phyloP scores from a whole-genome alignment of 1,284 basidiomycete genomes.

The Malassezia dermatis region DNA sequence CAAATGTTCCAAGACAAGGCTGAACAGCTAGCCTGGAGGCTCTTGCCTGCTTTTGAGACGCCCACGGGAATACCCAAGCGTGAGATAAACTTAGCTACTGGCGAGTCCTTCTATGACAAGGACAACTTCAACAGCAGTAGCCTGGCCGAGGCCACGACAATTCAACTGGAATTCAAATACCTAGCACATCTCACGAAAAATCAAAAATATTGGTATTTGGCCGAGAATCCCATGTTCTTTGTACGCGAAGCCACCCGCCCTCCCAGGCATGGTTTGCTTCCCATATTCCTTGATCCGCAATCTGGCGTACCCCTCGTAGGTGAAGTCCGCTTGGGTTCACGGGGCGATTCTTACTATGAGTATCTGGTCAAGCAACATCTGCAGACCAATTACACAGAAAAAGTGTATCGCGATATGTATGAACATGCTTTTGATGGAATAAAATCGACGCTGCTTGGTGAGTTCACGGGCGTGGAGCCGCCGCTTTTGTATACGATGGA shows the following conservation, averaged over 20 bases:
- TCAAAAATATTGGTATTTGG: constrained; percentile 67
- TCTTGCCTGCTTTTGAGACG: constrained; percentile 64
- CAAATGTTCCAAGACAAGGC: constrained; percentile 45
- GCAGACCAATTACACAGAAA: constrained; percentile 58
- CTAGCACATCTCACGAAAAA: constrained; percentile 70
- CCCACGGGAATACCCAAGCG: constrained; percentile 70
- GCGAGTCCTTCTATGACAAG: constrained; percentile 58
- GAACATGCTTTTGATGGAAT: constrained; percentile 70
- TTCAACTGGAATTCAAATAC: constrained; percentile 60
- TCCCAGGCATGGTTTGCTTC: constrained; percentile 62
- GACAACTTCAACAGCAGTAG: constrained; percentile 63
- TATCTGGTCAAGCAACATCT: constrained; percentile 59
- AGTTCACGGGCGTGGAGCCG: constrained; percentile 39
- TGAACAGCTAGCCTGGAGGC: constrained; percentile 66
- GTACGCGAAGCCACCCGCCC: constrained; percentile 18
- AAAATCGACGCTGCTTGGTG: constrained; percentile 61
- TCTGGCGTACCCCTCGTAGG: constrained; percentile 62
- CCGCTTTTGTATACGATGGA: constrained; percentile 71
- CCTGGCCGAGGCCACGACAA: constrained; percentile 55
- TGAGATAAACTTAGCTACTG: constrained; percentile 62
- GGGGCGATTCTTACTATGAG: constrained; percentile 91
- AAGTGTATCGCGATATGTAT: constrained; percentile 78
- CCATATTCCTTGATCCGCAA: constrained; percentile 64
- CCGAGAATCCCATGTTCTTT: constrained; percentile 53
- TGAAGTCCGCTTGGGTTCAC: constrained; percentile 76